Percentiles rank a stretch among this genome's conserved stretches.
Evolutionary conservation across 805 yeast genomes (phyloP).

Genomic region (Yamadazyma olivae): DNA sequence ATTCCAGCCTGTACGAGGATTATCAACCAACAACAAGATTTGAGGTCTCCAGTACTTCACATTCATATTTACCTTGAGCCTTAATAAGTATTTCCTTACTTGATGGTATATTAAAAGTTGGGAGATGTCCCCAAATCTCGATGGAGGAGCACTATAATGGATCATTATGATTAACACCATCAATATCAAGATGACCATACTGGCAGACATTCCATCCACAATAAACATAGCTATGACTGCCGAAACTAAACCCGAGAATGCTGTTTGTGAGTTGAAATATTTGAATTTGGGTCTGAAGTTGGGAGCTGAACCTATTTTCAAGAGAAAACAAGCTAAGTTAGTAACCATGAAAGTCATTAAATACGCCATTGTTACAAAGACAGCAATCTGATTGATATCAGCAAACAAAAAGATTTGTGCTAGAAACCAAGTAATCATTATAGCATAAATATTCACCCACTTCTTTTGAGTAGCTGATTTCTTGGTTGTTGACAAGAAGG

Average conservation of each 20-base stretch:
- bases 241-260: constrained; percentile 66
- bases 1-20: constrained; percentile 91
- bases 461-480: constrained; percentile 40
- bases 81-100: constrained; percentile 82
- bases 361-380: constrained; percentile 95
- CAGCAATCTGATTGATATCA: constrained; percentile 91
- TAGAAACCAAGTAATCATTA: constrained; percentile 73
- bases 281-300: constrained; percentile 95
- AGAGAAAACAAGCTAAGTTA: constrained; percentile 86
- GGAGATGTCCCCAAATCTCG: constrained; percentile 97
- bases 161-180: constrained; percentile 68
- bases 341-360: constrained; percentile 94
- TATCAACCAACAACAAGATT: constrained; percentile 79
- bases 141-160: constrained; percentile 91
- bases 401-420: constrained; percentile 86
- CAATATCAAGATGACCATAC: constrained; percentile 65
- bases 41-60: constrained; percentile 99
- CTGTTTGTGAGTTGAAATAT: constrained; percentile 80
- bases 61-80: constrained; percentile 79
- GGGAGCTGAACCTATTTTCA: constrained; percentile 93
- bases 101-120: constrained; percentile 95
- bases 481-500: constrained; percentile 42
- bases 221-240: constrained; percentile 87
- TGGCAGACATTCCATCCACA: constrained; percentile 89
- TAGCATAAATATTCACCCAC: constrained; percentile 62